Evolutionary conservation across 345 rosid species (phyloP).

Genomic region (Anacardium occidentale): DNA sequence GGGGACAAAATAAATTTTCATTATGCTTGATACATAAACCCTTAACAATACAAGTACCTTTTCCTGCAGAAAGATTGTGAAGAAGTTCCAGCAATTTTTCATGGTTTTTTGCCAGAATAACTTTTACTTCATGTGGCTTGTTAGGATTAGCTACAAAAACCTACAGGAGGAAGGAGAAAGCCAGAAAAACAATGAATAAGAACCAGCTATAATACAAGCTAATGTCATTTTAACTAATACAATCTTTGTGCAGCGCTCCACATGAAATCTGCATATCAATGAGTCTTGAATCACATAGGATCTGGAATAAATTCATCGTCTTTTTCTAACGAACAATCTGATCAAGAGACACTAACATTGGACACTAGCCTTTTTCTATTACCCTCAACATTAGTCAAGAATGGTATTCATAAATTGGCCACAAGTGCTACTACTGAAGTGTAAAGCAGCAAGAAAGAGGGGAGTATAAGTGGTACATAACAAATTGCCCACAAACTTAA

Average conservation of each 20-base stretch:
- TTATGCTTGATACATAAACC: too few relatives aligned
- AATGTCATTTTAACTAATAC: not conserved
- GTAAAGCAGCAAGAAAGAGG: not conserved
- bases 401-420: not conserved
- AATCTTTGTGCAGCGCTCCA: not conserved
- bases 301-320: not conserved
- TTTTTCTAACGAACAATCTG: not conserved
- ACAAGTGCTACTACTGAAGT: too few relatives aligned
- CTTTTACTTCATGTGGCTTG: constrained; percentile 82
- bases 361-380: not conserved
- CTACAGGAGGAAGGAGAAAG: constrained; percentile 30
- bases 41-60: constrained; percentile 47
- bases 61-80: constrained; percentile 63
- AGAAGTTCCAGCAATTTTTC: constrained; percentile 71
- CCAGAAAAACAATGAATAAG: not conserved
- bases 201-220: not conserved
- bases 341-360: not conserved
- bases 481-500: not conserved
- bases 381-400: not conserved
- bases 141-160: constrained; percentile 97
- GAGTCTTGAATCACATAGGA: not conserved
- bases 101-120: constrained; percentile 81
- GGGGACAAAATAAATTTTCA: too few relatives aligned
- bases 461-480: not conserved
- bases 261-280: not conserved